Evolutionary conservation across 768 basidiomycete genomes (phyloP).

Genomic region (Auricularia auricula-judae): DNA sequence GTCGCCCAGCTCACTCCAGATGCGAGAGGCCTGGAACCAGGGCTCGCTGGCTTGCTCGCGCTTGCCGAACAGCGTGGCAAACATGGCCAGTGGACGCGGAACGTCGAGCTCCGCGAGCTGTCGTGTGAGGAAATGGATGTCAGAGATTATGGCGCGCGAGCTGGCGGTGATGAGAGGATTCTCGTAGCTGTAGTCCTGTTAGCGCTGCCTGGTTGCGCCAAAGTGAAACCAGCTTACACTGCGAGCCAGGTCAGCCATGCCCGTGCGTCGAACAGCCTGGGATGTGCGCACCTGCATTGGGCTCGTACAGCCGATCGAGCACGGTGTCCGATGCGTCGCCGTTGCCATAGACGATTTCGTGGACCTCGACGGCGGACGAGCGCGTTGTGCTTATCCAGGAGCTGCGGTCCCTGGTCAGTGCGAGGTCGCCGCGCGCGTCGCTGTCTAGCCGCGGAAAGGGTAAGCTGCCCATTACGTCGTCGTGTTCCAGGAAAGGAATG

Average conservation of each 20-base stretch:
- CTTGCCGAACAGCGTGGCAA: slow-evolving; percentile 42
- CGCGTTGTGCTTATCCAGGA: slow-evolving; percentile 29
- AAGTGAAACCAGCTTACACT: slow-evolving; percentile 6
- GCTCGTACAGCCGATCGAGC: slow-evolving; percentile 55
- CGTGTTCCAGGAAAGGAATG: background rate
- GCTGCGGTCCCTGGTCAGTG: background rate
- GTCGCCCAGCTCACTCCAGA: slow-evolving; percentile 69
- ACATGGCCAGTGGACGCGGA: slow-evolving; percentile 52
- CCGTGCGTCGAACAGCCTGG: background rate
- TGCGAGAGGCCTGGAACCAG: slow-evolving; percentile 52
- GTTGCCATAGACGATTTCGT: slow-evolving; percentile 59
- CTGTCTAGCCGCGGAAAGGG: background rate
- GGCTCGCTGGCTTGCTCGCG: slow-evolving; percentile 21
- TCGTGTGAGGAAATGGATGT: slow-evolving; percentile 53
- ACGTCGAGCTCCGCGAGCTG: slow-evolving; percentile 52
- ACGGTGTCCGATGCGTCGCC: slow-evolving; percentile 17
- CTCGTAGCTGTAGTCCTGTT: slow-evolving; percentile 43
- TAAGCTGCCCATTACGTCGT: background rate
- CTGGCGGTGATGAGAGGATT: slow-evolving; percentile 70
- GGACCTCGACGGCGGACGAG: slow-evolving; percentile 55
- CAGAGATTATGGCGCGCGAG: slow-evolving; percentile 58
- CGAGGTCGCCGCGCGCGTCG: background rate
- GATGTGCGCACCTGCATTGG: slow-evolving; percentile 48
- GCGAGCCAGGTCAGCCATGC: background rate
- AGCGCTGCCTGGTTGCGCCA: slow-evolving; percentile 10